Evolutionary conservation across 2,329 filamentous ascomycete species (phyloP).

Genomic region (Penicillium sumatraense): DNA sequence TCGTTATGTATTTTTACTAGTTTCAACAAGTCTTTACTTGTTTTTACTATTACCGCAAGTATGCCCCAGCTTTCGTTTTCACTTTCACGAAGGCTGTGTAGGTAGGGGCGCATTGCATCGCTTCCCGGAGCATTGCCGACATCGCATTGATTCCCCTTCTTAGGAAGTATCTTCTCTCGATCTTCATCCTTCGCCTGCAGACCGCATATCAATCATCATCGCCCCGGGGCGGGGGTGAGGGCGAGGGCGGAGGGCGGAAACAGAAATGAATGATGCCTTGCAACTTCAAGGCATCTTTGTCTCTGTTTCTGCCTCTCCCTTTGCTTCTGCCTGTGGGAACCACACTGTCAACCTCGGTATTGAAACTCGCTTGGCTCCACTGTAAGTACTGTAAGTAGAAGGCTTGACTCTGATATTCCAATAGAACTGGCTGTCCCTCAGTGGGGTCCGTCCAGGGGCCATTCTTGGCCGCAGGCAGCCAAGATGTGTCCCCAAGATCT

Average conservation of each 20-base stretch:
- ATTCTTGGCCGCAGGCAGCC: conserved; percentile 1
- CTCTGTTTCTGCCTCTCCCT: no score
- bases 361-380: neutral
- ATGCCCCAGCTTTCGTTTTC: neutral
- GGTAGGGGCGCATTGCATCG: neutral
- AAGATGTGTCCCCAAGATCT: neutral
- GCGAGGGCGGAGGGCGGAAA: no score
- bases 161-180: neutral
- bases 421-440: neutral
- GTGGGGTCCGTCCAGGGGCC: neutral
- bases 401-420: conserved; percentile 1
- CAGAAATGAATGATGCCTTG: no score
- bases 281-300: no score
- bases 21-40: neutral
- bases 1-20: neutral
- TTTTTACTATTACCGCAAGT: neutral
- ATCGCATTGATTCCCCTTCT: neutral
- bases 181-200: no score
- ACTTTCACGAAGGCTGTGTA: neutral
- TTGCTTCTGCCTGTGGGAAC: neutral
- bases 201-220: no score
- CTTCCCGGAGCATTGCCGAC: neutral
- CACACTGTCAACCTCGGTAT: neutral
- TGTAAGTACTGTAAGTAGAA: neutral
- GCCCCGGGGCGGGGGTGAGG: no score